Evolutionary conservation across 139 green algal species (phyloP).

Genomic region (Coelastrella sp.): DNA sequence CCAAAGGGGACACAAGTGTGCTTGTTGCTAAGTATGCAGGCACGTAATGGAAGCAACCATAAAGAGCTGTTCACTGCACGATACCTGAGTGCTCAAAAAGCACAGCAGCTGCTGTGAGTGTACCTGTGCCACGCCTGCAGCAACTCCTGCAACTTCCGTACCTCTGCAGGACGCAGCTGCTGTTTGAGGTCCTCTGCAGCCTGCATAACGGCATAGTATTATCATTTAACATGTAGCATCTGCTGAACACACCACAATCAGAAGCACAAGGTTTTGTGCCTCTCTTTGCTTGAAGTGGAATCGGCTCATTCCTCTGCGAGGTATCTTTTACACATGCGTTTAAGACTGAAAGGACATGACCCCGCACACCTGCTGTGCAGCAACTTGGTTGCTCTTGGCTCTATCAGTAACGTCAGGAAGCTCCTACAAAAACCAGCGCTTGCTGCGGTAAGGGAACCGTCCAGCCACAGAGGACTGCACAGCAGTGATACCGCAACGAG

Average conservation of each 20-base stretch:
- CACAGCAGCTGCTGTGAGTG: background rate
- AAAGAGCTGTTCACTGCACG: background rate
- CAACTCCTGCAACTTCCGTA: background rate
- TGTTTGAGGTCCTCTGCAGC: conserved; percentile 2
- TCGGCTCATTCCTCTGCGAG: background rate
- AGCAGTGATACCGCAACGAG: background rate
- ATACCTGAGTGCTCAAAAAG: background rate
- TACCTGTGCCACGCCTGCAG: conserved; percentile 5
- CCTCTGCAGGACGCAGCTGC: background rate
- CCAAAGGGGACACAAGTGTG: too few species aligned
- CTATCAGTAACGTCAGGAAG: conserved; percentile 4
- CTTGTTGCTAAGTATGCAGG: too few species aligned
- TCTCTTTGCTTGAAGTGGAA: background rate
- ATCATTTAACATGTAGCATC: background rate
- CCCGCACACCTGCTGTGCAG: background rate
- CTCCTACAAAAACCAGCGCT: background rate
- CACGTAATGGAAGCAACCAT: too few species aligned
- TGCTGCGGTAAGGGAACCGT: background rate
- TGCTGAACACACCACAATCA: background rate
- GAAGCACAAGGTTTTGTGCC: background rate
- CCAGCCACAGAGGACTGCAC: too few species aligned
- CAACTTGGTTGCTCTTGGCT: background rate
- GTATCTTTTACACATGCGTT: background rate
- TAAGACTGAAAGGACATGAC: background rate
- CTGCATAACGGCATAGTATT: background rate